phyloP scores from a whole-genome alignment of 2,329 filamentous ascomycete species.

The Periglandula ipomoeae region DNA sequence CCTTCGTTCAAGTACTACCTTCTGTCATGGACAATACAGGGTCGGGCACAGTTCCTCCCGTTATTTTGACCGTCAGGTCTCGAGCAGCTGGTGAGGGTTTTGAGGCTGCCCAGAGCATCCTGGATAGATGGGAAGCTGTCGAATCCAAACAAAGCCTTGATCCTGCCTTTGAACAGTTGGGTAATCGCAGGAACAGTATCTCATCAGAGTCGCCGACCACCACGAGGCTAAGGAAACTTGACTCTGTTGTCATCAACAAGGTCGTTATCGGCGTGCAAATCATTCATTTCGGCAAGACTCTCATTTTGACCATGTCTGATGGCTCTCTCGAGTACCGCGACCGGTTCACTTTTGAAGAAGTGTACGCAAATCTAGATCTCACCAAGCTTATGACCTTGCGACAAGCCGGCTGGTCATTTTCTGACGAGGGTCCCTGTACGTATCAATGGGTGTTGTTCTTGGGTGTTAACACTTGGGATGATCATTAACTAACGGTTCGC shows the following conservation, averaged over 20 bases:
- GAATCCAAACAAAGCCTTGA: constrained; percentile 60
- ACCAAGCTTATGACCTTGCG: constrained; percentile 59
- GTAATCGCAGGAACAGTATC: constrained; percentile 48
- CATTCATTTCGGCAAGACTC: constrained; percentile 59
- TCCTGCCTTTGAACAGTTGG: constrained; percentile 68
- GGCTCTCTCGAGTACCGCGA: constrained; percentile 75
- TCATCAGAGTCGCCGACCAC: constrained; percentile 22
- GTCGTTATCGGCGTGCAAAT: constrained; percentile 59
- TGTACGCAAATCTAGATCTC: constrained; percentile 55
- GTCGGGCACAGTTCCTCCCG: constrained; percentile 47
- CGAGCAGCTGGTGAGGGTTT: constrained; percentile 43
- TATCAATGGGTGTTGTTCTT: neutral
- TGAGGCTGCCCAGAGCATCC: constrained; percentile 60
- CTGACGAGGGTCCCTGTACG: constrained; percentile 56
- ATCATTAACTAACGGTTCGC: constrained; percentile 9
- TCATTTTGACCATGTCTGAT: constrained; percentile 70
- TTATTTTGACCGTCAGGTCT: constrained; percentile 66
- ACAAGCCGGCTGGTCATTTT: constrained; percentile 70
- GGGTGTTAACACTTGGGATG: neutral
- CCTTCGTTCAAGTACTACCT: constrained; percentile 66
- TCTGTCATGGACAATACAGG: constrained; percentile 49
- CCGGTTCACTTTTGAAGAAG: constrained; percentile 59
- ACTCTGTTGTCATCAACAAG: constrained; percentile 63
- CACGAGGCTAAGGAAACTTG: constrained; percentile 49
- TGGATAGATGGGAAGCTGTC: constrained; percentile 77